Evolutionary conservation across 352 stramenopile genomes (phyloP).

Genomic region (Phytophthora vignae): DNA sequence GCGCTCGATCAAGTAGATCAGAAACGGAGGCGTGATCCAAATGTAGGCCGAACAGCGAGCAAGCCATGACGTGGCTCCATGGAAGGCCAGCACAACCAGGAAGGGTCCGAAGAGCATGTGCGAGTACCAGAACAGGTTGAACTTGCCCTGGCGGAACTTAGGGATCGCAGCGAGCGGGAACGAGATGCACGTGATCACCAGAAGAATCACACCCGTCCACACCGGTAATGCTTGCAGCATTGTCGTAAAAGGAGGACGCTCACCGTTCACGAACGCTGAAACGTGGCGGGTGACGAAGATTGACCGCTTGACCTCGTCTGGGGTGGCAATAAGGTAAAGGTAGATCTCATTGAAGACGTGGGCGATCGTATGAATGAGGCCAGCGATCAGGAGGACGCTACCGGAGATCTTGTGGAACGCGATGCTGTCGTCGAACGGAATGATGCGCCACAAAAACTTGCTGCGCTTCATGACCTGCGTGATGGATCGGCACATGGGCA

Average conservation of each 20-base stretch:
- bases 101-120: conserved; percentile 79
- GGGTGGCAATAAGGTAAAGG: conserved; percentile 68
- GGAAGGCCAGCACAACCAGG: conserved; percentile 66
- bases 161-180: conserved; percentile 69
- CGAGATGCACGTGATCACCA: conserved; percentile 65
- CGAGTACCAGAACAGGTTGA: conserved; percentile 81
- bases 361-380: conserved; percentile 61
- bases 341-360: conserved; percentile 77
- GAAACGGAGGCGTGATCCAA: conserved; percentile 63
- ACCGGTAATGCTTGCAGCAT: conserved; percentile 65
- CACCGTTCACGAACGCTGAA: conserved; percentile 44
- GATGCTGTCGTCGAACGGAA: conserved; percentile 80
- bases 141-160: conserved; percentile 67
- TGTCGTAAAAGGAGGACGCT: conserved; percentile 55
- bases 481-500: conserved; percentile 79
- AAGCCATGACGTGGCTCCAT: conserved; percentile 65
- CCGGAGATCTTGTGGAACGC: conserved; percentile 78
- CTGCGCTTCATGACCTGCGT: conserved; percentile 65
- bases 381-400: conserved; percentile 54
- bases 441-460: conserved; percentile 60
- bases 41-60: conserved; percentile 55
- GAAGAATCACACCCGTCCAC: conserved; percentile 66
- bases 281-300: conserved; percentile 67
- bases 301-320: conserved; percentile 56
- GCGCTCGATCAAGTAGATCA: conserved; percentile 69